Evolutionary conservation across 768 basidiomycete genomes (phyloP).

Genomic region (Macrolepiota fuliginosa): DNA sequence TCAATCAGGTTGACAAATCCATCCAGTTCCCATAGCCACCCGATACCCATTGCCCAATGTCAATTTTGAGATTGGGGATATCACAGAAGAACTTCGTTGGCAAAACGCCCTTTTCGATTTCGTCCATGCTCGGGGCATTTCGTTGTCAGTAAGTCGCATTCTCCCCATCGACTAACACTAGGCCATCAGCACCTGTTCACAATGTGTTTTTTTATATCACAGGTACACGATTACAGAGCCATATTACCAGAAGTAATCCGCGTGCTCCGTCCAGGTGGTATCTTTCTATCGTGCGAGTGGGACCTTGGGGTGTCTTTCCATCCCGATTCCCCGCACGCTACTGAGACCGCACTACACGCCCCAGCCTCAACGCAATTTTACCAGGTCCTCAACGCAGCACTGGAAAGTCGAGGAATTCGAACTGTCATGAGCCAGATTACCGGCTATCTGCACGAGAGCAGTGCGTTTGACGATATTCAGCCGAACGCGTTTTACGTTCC

Average conservation of each 20-base stretch:
- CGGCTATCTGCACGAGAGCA: slow-evolving; percentile 30
- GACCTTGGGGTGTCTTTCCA: slow-evolving; percentile 39
- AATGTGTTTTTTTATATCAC: slow-evolving; percentile 10
- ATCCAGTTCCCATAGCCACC: slow-evolving; percentile 68
- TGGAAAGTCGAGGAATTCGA: slow-evolving; percentile 33
- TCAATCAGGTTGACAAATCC: slow-evolving; percentile 15
- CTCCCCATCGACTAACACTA: neutral
- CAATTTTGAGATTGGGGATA: slow-evolving; percentile 65
- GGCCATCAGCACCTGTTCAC: neutral
- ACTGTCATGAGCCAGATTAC: slow-evolving; percentile 37
- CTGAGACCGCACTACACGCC: slow-evolving; percentile 31
- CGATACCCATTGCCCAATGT: slow-evolving; percentile 60
- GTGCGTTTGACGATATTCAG: slow-evolving; percentile 40
- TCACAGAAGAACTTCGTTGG: slow-evolving; percentile 52
- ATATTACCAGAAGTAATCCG: slow-evolving; percentile 60
- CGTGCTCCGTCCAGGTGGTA: slow-evolving; percentile 66
- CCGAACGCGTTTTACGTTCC: slow-evolving; percentile 40
- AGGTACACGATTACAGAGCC: slow-evolving; percentile 55
- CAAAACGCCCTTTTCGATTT: slow-evolving; percentile 55
- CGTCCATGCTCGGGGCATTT: slow-evolving; percentile 60
- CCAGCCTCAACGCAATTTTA: slow-evolving; percentile 38
- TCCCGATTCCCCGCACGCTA: slow-evolving; percentile 20
- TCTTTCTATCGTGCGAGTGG: slow-evolving; percentile 69
- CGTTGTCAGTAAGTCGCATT: slow-evolving; percentile 52
- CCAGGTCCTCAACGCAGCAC: slow-evolving; percentile 32